Base-by-base conservation (phyloP, 495 filamentous ascomycete genomes). In the Aspergillus nanangensis region DNA sequence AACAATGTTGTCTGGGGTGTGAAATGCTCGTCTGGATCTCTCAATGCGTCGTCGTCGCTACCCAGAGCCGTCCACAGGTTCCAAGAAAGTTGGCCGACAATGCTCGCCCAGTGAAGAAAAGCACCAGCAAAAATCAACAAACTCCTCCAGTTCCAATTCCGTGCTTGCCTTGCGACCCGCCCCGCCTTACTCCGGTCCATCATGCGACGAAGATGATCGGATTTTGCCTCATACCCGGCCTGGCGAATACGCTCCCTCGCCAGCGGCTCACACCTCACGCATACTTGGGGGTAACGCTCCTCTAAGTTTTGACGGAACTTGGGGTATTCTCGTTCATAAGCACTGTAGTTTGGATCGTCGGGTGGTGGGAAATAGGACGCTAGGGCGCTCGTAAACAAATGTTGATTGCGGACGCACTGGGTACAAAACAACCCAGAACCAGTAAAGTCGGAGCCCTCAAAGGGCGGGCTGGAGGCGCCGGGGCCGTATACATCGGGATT, bases 361-460 rank as follows among this genome's bases (percentile, higher is more conserved):
- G 82, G 69, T 15, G 82, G 69, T 2, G 87, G 84, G 43, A 86
- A 74, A 50, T 89, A 90, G 33, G 80, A 79, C 4, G 86, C 81
- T 8, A 96, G 63, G 0, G 75, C 71, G 21, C 78, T 71, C 31
- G 75, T 81, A 43, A 87, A 77, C 25, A 95, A 67, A 48, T 85
- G 81, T 60, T 96, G 90, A 61, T 96, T 95, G 55, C 84, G 84
- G 38, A 86, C 58, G 56, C 90, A 96, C 41, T 75, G 82, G 11
- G 72, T 61, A 69, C 90, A 96, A 66, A 96, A 96, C 40, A 83
- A 58, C n/a, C 58, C 55, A 5, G 72, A 52, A 36, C 78, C 62
- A n/a, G 58, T 39, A 25, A 70, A 55, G 8, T 63, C 60, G 36
- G 58, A 48, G 22, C 56, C 57, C 47, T 61, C 67, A 61, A 61